Evolutionary conservation across 2,329 filamentous ascomycete genomes (phyloP), one percentile per base, ranked within the genome.

Genomic region (Fusarium agapanthi): DNA sequence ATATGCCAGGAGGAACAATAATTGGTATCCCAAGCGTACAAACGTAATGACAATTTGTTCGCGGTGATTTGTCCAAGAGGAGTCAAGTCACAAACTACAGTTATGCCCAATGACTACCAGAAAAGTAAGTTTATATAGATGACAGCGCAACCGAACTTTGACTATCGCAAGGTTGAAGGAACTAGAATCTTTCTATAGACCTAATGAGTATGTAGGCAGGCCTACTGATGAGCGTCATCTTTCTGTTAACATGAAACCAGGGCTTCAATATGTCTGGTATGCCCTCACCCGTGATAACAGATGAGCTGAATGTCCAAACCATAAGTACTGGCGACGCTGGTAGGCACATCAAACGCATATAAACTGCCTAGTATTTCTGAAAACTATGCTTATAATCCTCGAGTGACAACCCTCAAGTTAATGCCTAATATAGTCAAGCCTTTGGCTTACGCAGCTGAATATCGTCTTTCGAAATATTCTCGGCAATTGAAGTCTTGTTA

Each of bases 81-180:
- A 44, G 8, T 30, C 44, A 47, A 22, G 9, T 20, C 5, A 47
- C 20, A 47, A 22, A 0, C 9, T 11, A 30, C 26, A 30, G 22
- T 0, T 8, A 28, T 45, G 4, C 12, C 9, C 13, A 22, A 47
- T 22, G 3, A 28, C 20, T 20, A n/a, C 2, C 9, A 30, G 20
- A 22, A 28, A 30, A 16, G 28, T 14, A 32, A 22, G 9, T 30
- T 48, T 16, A 30, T 22, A 28, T 15, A 22, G 10, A 22, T 22
- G 26, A 4, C 9, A 30, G 26, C 6, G 2, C 0, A n/a, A 30
- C 20, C 6, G 12, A 13, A 9, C 14, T n/a, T 3, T 28, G 13
- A 16, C 13, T 28, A 30, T 22, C 20, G 7, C 2, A 22, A 38
- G 12, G 1, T 22, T 22, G 12, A 22, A 38, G 7, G 0, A 13